Evolutionary conservation across 305 asterid species (phyloP).

Genomic region (Rubia balearica): DNA sequence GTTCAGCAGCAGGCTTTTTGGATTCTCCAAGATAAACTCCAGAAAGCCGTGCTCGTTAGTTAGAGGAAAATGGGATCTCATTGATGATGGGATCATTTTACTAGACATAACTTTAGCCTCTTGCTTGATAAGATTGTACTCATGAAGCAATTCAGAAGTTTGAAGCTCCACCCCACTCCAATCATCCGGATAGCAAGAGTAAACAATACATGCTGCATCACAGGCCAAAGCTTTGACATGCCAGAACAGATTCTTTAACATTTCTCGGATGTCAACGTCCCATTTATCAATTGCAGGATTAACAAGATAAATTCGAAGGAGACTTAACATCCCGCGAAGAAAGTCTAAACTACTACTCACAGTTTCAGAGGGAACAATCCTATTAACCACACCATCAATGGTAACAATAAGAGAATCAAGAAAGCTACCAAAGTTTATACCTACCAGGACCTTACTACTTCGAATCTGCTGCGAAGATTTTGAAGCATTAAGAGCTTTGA

Average conservation of each 20-base stretch:
- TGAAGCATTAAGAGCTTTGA: background rate
- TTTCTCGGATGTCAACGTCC: background rate
- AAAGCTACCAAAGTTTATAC: background rate
- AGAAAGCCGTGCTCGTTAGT: background rate
- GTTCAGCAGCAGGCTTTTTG: background rate
- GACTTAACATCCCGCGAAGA: background rate
- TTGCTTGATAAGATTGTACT: background rate
- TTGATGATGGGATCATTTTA: background rate
- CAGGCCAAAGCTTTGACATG: background rate
- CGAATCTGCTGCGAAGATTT: background rate
- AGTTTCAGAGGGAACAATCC: background rate
- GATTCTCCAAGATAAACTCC: background rate
- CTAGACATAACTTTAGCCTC: background rate
- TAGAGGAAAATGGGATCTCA: background rate
- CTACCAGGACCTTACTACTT: background rate
- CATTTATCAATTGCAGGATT: background rate
- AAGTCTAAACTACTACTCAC: background rate
- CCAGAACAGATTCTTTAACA: background rate
- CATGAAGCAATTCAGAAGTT: background rate
- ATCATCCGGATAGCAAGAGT: background rate
- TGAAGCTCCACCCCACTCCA: background rate
- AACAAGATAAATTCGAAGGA: background rate
- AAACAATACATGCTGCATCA: background rate
- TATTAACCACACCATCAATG: background rate
- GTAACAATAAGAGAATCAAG: background rate